These are phyloP conservation scores for Penstemon barbatus DNA, from an alignment of 257 asterid species.

Conservation along the genomic window DNA sequence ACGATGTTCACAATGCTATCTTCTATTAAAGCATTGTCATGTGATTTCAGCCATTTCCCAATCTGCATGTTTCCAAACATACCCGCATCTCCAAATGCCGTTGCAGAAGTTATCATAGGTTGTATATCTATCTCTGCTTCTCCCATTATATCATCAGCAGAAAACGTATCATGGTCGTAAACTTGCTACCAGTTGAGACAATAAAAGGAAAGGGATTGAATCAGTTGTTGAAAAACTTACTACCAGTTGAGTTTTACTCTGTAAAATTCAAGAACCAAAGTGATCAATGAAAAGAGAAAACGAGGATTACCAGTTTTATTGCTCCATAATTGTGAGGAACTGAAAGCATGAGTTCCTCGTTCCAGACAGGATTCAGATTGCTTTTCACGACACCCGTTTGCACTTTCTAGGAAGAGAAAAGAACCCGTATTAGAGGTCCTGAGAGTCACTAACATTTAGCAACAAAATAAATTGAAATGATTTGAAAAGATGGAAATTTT, in stretches of 20 bases:
- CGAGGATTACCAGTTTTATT: slow-evolving; percentile 69
- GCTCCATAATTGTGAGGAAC: slow-evolving; percentile 71
- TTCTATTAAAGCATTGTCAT: slow-evolving; percentile 78
- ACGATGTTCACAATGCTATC: slow-evolving; percentile 86
- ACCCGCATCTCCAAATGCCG: slow-evolving; percentile 76
- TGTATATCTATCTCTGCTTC: slow-evolving; percentile 93
- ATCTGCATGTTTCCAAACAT: slow-evolving; percentile 96
- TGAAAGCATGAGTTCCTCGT: slow-evolving; percentile 77
- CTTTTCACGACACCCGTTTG: slow-evolving; percentile 73
- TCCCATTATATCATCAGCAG: slow-evolving; percentile 98
- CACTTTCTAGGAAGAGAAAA: slow-evolving; percentile 52
- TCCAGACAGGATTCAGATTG: slow-evolving; percentile 94
- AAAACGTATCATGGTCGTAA: slow-evolving; percentile 80
- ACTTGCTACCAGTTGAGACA: slow-evolving; percentile 54
- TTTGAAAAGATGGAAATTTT: too few relatives aligned
- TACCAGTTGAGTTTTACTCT: too few relatives aligned
- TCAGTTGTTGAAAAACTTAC: too few relatives aligned
- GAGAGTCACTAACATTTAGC: not conserved
- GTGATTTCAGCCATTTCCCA: slow-evolving; percentile 93
- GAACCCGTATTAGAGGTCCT: slow-evolving; percentile 18
- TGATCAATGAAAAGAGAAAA: slow-evolving; percentile 1
- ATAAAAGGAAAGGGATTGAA: not conserved
- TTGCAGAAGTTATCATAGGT: slow-evolving; percentile 90
- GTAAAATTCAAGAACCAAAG: not conserved
- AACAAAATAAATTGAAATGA: too few relatives aligned